Base-by-base conservation (phyloP, 306 rosid genomes). In the Begonia masoniana region DNA sequence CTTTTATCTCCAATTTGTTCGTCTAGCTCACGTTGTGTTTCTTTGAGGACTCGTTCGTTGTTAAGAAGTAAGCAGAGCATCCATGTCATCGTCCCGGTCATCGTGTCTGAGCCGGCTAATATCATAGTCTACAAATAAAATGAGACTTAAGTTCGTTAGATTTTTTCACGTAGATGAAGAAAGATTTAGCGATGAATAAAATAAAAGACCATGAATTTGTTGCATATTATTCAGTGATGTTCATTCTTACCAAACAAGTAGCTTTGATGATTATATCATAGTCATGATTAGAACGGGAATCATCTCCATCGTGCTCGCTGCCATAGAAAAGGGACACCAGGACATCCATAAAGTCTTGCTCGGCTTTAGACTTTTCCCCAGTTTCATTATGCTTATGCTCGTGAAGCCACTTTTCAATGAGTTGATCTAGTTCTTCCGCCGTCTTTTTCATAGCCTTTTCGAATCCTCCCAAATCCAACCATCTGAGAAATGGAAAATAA, bases 391-490 rank as follows among this genome's bases (percentile, higher is more conserved):
- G 35, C 55, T 43, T 60, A 31, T 68, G 74, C 55, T 68, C 68
- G 13, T 43, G 47, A 13, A 68, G 1, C 66, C 79, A 69, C 43
- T 13, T 55, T 4, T 0, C 54, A 36, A 45, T 7, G 26, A 61
- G 9, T 0, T 11, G 3, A 6, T 74, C 60, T 56, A 74, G 0
- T 10, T 52, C 56, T 13, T 57, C 65, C 0, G 66, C 54, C 0
- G 68, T 60, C n/a, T 48, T 68, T 36, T 54, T 64, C 72, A 69
- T 65, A 0, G 56, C 59, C 31, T 65, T 70, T 58, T 69, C 55
- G 9, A 60, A 15, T 19, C 79, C 70, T 5, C 75, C 72, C 42
- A 74, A 52, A 48, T 74, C 79, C 36, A 74, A 58, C 69, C 72
- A 61, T 12, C 56, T 49, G 1, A 69, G 50, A 17, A 14, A 64